A percentile compares a stretch with the other conserved stretches of the same genome.
Conservation (phyloP, 768 basidiomycete species). For the Cystobasidium ongulense region DNA sequence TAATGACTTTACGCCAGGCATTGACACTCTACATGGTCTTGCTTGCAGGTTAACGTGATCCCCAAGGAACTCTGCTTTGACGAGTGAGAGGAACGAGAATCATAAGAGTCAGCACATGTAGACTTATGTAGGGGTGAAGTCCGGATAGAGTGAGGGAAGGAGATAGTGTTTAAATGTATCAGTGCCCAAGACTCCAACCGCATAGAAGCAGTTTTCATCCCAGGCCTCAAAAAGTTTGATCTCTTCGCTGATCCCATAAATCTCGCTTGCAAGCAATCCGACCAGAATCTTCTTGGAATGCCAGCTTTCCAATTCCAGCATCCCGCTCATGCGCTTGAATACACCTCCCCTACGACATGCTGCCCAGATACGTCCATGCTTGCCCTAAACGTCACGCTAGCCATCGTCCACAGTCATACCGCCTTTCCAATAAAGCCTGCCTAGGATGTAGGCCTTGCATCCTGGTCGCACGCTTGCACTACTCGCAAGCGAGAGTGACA, state of each 20-base stretch:
- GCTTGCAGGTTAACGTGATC: no score
- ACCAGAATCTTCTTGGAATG: background rate
- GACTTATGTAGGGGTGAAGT: background rate
- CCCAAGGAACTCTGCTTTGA: no score
- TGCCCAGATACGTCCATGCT: background rate
- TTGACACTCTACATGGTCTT: no score
- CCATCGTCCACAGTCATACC: background rate
- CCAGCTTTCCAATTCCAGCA: background rate
- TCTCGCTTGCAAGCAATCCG: background rate
- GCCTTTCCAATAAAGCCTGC: background rate
- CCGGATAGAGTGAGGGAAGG: background rate
- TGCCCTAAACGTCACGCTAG: background rate
- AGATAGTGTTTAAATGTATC: background rate
- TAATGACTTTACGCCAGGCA: no score
- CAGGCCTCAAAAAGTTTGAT: background rate
- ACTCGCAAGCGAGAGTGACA: background rate
- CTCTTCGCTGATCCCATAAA: background rate
- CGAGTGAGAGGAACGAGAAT: no score
- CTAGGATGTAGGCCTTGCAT: conserved; percentile 14
- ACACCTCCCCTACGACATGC: background rate
- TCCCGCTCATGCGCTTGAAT: background rate
- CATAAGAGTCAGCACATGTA: no score
- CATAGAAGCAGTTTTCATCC: background rate
- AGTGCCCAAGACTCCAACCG: background rate
- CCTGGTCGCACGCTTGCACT: conserved; percentile 11